Base-by-base conservation (phyloP, 169 alveolate genomes). In the Cryptosporidium parvum region DNA sequence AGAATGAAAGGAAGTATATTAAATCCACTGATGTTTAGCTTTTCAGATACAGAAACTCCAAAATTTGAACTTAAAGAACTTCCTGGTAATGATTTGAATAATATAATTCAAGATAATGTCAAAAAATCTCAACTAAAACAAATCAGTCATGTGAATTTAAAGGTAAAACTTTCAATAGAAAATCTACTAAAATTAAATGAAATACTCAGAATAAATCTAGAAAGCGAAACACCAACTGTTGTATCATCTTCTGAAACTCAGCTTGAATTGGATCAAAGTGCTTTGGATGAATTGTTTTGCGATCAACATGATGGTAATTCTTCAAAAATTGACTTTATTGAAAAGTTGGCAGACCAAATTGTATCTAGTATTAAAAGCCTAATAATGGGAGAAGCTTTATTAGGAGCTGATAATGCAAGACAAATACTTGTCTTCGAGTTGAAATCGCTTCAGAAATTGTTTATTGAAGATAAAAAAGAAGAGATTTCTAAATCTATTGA, bases 351-450 rank as follows among this genome's bases (percentile, higher is more conserved):
- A 6, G 75, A 80, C 18, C 59, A 80, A 44, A 59, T 73, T 2
- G 16, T 33, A 53, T 37, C 70, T 9, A 73, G 70, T 23, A 80
- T 80, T 61, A 80, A 65, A 44, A 58, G 65, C 37, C 45, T 80
- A 75, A 65, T 80, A 16, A 44, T 53, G 52, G 68, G 68, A 26
- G 89, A 80, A 39, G 39, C 75, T n/a, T 37, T 80, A 26, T 48
- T 80, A 21, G 75, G 80, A 62, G 89, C 89, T 61, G 75, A 80
- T 62, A 80, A 67, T 65, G 75, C 75, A 45, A 80, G 75, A 29
- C 89, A 80, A 51, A 23, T 61, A 8, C 56, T 80, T 42, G 21
- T 65, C 0, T 45, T 31, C 39, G 75, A 62, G 39, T 35, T 80
- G 14, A 48, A 65, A 62, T 39, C 51, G 45, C 51, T 59, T 26